Base-by-base conservation (phyloP, 2,329 filamentous ascomycete species). In the Aspergillus sojae region DNA sequence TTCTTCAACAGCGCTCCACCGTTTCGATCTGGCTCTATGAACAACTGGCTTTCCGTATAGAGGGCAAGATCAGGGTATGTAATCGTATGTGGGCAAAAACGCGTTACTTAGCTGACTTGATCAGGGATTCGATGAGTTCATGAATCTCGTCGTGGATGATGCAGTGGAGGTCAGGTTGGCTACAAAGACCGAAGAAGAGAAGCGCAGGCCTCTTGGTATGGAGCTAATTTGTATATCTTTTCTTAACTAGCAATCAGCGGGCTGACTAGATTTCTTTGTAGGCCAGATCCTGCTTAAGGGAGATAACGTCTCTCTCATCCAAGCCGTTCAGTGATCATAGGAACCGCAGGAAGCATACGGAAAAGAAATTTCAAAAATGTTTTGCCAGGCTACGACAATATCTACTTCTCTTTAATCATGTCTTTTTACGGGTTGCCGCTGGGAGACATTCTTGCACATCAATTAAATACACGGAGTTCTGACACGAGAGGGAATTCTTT, bases 1-100 rank as follows among this genome's bases (percentile, higher is more conserved):
- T 97, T 45, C 87, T 98, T 11, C 94, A 89, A 73, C 83, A 91
- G 79, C 90, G 93, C 74, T 89, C 91, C 19, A 94, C 91, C 1
- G 93, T 98, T 45, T 92, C 91, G 72, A 92, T 99, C 75, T 99
- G 95, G 95, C 84, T 99, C 48, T 98, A 96, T 79, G 95, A 99
- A 82, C 95, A 99, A 85, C 84, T 98, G 60, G 89, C 89, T 16
- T 94, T 97, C 75, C 87, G 95, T 65, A 97, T 99, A 75, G 94
- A 98, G 82, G 95, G 95, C 66, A 97, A 94, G 82, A 97, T 99
- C 70, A 88, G 95, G 74, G 94, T 96, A 79, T 67, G n/a, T 32
- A 52, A n/a, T 53, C 59, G 14, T 36, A 43, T 58, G 50, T 30
- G 53, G 34, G 30, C 23, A 9, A 34, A 55, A 55, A 39, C 43